Evolutionary conservation across 2,329 filamentous ascomycete species (phyloP).

Genomic region (Arthrocladium fulminans): DNA sequence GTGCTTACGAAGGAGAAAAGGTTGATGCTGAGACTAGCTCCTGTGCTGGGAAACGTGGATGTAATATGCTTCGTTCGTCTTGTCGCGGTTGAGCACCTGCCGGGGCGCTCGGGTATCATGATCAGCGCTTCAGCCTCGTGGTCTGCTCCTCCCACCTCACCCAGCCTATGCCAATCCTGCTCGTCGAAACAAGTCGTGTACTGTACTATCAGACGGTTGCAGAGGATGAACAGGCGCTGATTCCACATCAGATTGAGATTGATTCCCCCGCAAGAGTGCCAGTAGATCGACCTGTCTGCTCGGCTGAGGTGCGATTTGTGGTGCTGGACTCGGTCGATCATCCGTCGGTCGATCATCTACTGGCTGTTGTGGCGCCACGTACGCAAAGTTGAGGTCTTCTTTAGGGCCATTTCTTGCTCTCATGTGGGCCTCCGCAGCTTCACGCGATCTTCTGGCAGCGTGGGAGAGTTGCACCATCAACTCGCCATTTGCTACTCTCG

Average conservation of each 20-base stretch:
- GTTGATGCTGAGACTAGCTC: no score
- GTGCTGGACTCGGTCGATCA: neutral
- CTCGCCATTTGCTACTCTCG: conserved; percentile 39
- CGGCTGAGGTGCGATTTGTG: neutral
- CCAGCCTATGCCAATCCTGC: no score
- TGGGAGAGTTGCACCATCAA: conserved; percentile 49
- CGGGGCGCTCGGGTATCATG: no score
- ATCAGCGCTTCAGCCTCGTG: no score
- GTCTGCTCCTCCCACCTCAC: no score
- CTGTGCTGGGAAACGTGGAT: no score
- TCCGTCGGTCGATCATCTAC: neutral
- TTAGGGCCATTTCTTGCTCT: conserved; percentile 11
- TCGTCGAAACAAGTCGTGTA: conserved; percentile 21
- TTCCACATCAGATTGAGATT: conserved; percentile 1
- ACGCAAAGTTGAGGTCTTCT: neutral
- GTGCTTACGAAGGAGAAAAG: no score
- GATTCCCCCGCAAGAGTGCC: neutral
- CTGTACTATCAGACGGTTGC: neutral
- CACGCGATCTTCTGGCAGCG: conserved; percentile 42
- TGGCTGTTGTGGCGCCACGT: no score
- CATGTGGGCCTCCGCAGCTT: conserved; percentile 30
- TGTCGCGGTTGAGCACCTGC: no score
- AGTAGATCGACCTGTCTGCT: conserved; percentile 4
- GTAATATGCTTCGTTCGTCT: no score
- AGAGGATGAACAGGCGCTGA: neutral